phyloP scores from a whole-genome alignment of 2,329 filamentous ascomycete species.

The Cladosporium colombiae region DNA sequence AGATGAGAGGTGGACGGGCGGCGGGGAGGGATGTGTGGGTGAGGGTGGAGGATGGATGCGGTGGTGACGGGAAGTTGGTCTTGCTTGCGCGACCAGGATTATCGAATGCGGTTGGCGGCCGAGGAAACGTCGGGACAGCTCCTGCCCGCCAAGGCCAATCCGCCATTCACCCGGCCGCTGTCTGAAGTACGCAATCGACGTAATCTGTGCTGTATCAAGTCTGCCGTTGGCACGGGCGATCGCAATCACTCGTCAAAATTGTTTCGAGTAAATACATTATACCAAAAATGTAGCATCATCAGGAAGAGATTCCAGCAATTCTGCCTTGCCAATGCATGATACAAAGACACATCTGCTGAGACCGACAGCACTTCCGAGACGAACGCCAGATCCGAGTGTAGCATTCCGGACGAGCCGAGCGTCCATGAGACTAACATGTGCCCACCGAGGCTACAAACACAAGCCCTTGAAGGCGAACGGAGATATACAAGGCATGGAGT shows the following conservation, averaged over 20 bases:
- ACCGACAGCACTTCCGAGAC: neutral
- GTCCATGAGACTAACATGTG: neutral
- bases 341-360: neutral
- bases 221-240: neutral
- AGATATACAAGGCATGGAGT: neutral
- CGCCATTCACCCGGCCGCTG: slow-evolving; percentile 8
- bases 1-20: slow-evolving; percentile 13
- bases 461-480: neutral
- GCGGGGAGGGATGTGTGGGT: slow-evolving; percentile 2
- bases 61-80: slow-evolving; percentile 14
- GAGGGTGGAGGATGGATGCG: slow-evolving; percentile 3
- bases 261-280: neutral
- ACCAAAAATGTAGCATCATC: neutral
- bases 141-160: neutral
- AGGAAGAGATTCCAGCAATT: neutral
- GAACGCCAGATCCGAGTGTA: neutral
- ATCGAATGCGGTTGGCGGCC: slow-evolving; percentile 18
- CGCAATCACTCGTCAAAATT: neutral
- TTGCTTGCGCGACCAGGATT: slow-evolving; percentile 16
- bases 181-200: slow-evolving; percentile 12
- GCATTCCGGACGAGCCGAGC: neutral
- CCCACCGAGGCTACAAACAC: neutral
- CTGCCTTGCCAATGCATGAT: neutral
- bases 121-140: slow-evolving; percentile 3
- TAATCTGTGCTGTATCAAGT: slow-evolving; percentile 3